phyloP scores from a whole-genome alignment of 73 alveolate genomes.

The Vitrella brassicaformis region DNA sequence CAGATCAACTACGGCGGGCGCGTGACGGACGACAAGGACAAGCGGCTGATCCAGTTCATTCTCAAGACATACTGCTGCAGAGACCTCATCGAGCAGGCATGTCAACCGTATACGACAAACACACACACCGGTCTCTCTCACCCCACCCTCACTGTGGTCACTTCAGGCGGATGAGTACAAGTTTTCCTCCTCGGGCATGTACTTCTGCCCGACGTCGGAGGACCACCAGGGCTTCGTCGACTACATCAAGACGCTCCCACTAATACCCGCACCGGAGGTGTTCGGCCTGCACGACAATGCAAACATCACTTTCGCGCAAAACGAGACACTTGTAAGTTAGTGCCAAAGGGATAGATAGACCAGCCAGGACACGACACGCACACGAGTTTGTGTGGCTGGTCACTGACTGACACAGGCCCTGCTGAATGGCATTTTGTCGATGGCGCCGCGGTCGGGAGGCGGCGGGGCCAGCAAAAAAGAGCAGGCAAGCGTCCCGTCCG shows the following conservation, averaged over 20 bases:
- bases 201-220: slow-evolving; percentile 87
- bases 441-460: slow-evolving; percentile 22
- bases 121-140: too few species aligned
- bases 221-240: slow-evolving; percentile 87
- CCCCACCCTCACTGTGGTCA: neutral
- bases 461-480: slow-evolving; percentile 16
- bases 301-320: slow-evolving; percentile 88
- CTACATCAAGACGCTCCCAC: slow-evolving; percentile 88
- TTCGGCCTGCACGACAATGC: slow-evolving; percentile 99
- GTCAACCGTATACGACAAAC: too few species aligned
- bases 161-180: slow-evolving; percentile 37
- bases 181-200: slow-evolving; percentile 85
- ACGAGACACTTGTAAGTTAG: neutral
- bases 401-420: too few species aligned
- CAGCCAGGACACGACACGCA: too few species aligned
- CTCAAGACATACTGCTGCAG: slow-evolving; percentile 82
- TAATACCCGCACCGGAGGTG: slow-evolving; percentile 96
- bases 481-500: too few species aligned
- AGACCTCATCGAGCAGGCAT: slow-evolving; percentile 72
- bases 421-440: too few species aligned
- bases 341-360: too few species aligned
- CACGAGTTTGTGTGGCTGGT: too few species aligned
- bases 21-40: slow-evolving; percentile 98
- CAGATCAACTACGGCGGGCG: slow-evolving; percentile 99
- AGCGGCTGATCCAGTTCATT: slow-evolving; percentile 53